phyloP scores from a whole-genome alignment of 805 yeast genomes.

The Myxozyma vanderwaltii region DNA sequence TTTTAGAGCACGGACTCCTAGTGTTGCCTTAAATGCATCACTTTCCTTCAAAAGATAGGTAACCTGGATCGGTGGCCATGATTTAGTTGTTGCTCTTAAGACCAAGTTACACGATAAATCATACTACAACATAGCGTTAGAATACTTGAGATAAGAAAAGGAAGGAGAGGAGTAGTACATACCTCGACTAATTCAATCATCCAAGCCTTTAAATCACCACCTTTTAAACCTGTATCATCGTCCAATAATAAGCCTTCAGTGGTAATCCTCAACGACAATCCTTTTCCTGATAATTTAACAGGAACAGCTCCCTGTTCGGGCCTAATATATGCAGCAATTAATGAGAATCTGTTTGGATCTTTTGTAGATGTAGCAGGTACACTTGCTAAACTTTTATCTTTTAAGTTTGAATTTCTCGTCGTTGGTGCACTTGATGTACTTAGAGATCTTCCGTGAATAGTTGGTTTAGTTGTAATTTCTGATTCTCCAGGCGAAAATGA shows the following conservation, averaged over 20 bases:
- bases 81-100: constrained; percentile 26
- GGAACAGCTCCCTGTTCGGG: constrained; percentile 8
- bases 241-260: constrained; percentile 22
- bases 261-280: constrained; percentile 18
- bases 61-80: constrained; percentile 25
- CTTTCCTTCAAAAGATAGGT: constrained; percentile 20
- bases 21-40: constrained; percentile 24
- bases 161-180: background rate
- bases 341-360: constrained; percentile 24
- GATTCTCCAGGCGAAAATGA: background rate
- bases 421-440: background rate
- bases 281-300: constrained; percentile 12
- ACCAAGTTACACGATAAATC: constrained; percentile 16
- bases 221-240: constrained; percentile 20
- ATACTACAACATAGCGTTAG: constrained; percentile 5
- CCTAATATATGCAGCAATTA: constrained; percentile 26
- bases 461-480: background rate
- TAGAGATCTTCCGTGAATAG: background rate
- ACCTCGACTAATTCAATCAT: constrained; percentile 28
- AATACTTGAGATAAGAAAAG: too few relatives aligned
- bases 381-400: constrained; percentile 1
- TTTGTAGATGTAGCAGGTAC: constrained; percentile 7
- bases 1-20: constrained; percentile 28
- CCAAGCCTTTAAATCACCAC: constrained; percentile 29
- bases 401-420: background rate